phyloP scores from a whole-genome alignment of 2,329 filamentous ascomycete genomes.

The Colletotrichum coccodes region DNA sequence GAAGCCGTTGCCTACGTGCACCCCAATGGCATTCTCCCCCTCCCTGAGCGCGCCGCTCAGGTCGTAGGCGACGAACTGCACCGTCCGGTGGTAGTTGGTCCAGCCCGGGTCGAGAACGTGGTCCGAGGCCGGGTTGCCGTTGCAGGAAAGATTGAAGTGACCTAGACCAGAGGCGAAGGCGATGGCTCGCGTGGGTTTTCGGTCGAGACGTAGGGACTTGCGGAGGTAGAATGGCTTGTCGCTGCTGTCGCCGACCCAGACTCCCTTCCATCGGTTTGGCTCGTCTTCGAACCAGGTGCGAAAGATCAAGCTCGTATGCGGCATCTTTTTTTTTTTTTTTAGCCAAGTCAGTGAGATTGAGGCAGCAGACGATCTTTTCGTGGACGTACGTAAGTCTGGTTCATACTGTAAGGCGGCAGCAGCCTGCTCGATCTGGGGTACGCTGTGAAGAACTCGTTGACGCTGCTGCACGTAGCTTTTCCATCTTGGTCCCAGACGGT shows the following conservation, averaged over 20 bases:
- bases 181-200: constrained; percentile 44
- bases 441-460: constrained; percentile 50
- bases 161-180: constrained; percentile 50
- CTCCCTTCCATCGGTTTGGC: constrained; percentile 49
- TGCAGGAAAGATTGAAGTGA: constrained; percentile 50
- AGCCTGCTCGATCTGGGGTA: constrained; percentile 46
- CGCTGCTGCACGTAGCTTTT: constrained; percentile 35
- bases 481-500: constrained; percentile 48
- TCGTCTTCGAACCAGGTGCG: constrained; percentile 53
- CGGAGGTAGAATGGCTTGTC: constrained; percentile 53
- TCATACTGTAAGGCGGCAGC: constrained; percentile 52
- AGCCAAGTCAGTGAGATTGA: neutral
- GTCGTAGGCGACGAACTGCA: constrained; percentile 55
- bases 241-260: constrained; percentile 51
- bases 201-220: constrained; percentile 41
- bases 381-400: constrained; percentile 46
- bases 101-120: constrained; percentile 51
- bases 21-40: constrained; percentile 50
- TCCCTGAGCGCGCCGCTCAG: constrained; percentile 44
- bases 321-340: constrained; percentile 41
- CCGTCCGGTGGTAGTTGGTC: constrained; percentile 51
- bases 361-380: no score
- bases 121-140: constrained; percentile 44
- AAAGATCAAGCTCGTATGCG: constrained; percentile 52
- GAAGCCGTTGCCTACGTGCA: constrained; percentile 55